Conservation (phyloP, 441 rosid species). For the Populus hybrid region DNA sequence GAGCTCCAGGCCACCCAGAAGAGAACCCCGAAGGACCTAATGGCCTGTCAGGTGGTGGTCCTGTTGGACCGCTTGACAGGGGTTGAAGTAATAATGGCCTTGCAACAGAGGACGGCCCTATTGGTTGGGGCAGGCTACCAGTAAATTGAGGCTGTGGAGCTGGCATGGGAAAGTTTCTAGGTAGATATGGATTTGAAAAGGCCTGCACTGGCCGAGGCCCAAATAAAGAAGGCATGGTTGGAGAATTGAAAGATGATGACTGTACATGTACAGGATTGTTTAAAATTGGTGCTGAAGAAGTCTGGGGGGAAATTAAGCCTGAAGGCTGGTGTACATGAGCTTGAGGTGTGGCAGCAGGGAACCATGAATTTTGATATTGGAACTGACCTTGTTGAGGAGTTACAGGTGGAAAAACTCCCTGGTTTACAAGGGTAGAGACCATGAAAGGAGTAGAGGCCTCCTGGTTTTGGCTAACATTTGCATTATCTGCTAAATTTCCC, state of each 20-base stretch:
- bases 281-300: constrained; percentile 37
- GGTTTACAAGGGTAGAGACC: constrained; percentile 25
- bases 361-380: constrained; percentile 47
- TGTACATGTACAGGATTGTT: constrained; percentile 32
- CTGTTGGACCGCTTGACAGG: constrained; percentile 24
- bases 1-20: constrained; percentile 34
- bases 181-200: constrained; percentile 34
- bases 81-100: constrained; percentile 45
- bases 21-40: constrained; percentile 30
- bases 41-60: constrained; percentile 30
- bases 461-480: constrained; percentile 30
- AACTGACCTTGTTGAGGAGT: constrained; percentile 47
- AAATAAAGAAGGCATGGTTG: constrained; percentile 39
- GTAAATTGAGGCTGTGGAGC: constrained; percentile 41
- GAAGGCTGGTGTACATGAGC: constrained; percentile 23
- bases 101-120: constrained; percentile 33
- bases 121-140: constrained; percentile 38
- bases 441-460: constrained; percentile 19
- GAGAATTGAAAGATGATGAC: constrained; percentile 32
- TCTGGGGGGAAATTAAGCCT: constrained; percentile 27
- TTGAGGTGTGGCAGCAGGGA: constrained; percentile 33
- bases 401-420: constrained; percentile 31
- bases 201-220: constrained; percentile 48
- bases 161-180: constrained; percentile 40
- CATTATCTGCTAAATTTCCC: constrained; percentile 53